phyloP scores from a whole-genome alignment of 2,329 filamentous ascomycete species.

The Exophiala viscosa region DNA sequence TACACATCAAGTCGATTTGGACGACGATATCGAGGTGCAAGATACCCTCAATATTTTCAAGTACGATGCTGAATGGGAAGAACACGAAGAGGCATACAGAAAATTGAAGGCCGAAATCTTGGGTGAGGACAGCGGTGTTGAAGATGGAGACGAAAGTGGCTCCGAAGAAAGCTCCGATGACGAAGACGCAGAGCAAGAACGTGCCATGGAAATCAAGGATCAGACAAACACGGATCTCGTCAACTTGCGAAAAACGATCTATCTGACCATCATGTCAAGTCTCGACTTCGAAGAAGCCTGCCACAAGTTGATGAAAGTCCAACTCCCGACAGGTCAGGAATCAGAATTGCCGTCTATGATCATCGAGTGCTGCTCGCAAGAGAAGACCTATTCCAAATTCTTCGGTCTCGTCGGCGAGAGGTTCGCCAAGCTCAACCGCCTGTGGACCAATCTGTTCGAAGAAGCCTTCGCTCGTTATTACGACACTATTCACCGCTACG shows the following conservation, averaged over 20 bases:
- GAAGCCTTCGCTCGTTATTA: conserved; percentile 89
- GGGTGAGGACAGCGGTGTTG: conserved; percentile 84
- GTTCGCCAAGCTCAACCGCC: conserved; percentile 90
- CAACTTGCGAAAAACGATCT: conserved; percentile 88
- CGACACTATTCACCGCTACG: conserved; percentile 94
- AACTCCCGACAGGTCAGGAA: conserved; percentile 80
- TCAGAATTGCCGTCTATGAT: conserved; percentile 93
- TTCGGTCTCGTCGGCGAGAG: conserved; percentile 91
- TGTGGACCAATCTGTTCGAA: conserved; percentile 93
- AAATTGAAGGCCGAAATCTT: conserved; percentile 89
- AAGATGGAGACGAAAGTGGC: conserved; percentile 58
- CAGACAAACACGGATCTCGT: conserved; percentile 95
- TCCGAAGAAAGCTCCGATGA: conserved; percentile 59
- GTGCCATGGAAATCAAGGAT: conserved; percentile 92
- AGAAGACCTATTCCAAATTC: conserved; percentile 96
- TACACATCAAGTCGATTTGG: conserved; percentile 77
- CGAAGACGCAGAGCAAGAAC: conserved; percentile 72
- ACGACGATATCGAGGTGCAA: conserved; percentile 79
- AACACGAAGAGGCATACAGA: conserved; percentile 85
- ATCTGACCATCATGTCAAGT: conserved; percentile 95
- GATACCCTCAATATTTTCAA: conserved; percentile 95
- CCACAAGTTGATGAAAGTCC: conserved; percentile 95
- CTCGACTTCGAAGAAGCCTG: conserved; percentile 95
- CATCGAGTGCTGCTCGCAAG: conserved; percentile 92
- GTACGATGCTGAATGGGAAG: conserved; percentile 82